Percentiles rank a stretch among this genome's conserved stretches.
phyloP scores from a whole-genome alignment of 106 monocot species.

The Phalaenopsis equestris region DNA sequence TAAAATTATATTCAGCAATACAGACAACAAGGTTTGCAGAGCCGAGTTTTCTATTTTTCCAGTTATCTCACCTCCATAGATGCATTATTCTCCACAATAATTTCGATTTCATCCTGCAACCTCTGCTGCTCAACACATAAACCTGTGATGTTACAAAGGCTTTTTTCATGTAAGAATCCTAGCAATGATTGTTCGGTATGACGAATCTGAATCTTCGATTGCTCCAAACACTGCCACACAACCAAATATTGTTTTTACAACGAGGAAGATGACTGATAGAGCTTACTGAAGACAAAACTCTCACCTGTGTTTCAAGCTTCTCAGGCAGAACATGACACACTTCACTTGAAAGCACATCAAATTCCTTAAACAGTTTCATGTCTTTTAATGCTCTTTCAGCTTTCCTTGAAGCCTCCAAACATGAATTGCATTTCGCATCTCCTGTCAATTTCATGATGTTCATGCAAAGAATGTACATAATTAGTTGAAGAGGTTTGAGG shows the following conservation, averaged over 20 bases:
- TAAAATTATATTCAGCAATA: too few species aligned
- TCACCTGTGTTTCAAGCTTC: background rate
- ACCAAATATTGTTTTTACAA: too few species aligned
- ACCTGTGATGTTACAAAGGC: slow-evolving; percentile 4
- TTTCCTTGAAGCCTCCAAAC: slow-evolving; percentile 10
- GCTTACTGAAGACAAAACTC: background rate
- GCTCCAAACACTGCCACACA: background rate
- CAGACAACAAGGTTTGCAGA: too few species aligned
- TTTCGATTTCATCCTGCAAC: background rate
- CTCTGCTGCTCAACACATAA: background rate
- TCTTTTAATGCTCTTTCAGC: background rate
- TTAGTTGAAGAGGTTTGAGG: too few species aligned
- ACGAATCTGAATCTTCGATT: slow-evolving; percentile 3
- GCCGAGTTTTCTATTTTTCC: too few species aligned
- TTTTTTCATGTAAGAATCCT: background rate
- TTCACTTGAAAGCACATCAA: slow-evolving; percentile 6
- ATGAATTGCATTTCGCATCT: background rate
- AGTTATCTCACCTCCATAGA: background rate
- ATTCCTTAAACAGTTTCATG: background rate
- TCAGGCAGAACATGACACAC: slow-evolving; percentile 1
- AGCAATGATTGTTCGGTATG: background rate
- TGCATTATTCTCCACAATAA: slow-evolving; percentile 1
- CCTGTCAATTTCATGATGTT: background rate
- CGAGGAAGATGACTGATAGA: too few species aligned
- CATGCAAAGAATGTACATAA: background rate